These are phyloP conservation scores for Puccinia coronata DNA, from an alignment of 1,284 basidiomycete genomes.

Conservation along the genomic window DNA sequence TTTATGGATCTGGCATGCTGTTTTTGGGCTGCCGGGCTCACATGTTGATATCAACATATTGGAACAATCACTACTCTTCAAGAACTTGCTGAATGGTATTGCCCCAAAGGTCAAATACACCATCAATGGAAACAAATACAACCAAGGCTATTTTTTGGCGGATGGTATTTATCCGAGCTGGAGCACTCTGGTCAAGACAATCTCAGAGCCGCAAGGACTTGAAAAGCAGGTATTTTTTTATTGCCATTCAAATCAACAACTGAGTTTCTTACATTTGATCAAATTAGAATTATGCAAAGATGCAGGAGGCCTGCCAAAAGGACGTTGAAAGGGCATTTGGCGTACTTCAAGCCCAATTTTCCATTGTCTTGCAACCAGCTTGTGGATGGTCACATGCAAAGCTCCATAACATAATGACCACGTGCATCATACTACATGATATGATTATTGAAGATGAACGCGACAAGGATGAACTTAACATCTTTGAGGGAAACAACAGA, in stretches of 20 bases:
- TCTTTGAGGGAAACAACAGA: neutral
- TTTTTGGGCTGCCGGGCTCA: no score
- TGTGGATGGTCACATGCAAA: neutral
- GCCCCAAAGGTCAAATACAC: neutral
- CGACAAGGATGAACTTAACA: no score
- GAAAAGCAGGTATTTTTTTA: neutral
- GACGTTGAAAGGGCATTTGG: no score
- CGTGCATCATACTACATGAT: neutral
- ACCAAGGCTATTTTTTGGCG: no score
- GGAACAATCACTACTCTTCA: no score
- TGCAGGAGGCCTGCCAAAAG: no score
- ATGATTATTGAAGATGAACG: conserved; percentile 11
- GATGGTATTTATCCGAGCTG: conserved; percentile 13
- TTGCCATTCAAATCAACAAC: neutral
- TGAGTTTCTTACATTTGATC: neutral
- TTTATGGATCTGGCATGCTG: no score
- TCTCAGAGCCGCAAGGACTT: conserved; percentile 4
- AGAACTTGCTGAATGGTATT: conserved; percentile 20
- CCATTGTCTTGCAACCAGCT: neutral
- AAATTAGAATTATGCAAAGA: conserved; percentile 16
- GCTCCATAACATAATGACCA: neutral
- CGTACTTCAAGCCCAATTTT: conserved; percentile 21
- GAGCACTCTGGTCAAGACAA: conserved; percentile 11
- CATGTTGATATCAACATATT: no score
- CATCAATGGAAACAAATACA: no score